phyloP scores from a whole-genome alignment of 441 rosid species.

The Jatropha podagrica region DNA sequence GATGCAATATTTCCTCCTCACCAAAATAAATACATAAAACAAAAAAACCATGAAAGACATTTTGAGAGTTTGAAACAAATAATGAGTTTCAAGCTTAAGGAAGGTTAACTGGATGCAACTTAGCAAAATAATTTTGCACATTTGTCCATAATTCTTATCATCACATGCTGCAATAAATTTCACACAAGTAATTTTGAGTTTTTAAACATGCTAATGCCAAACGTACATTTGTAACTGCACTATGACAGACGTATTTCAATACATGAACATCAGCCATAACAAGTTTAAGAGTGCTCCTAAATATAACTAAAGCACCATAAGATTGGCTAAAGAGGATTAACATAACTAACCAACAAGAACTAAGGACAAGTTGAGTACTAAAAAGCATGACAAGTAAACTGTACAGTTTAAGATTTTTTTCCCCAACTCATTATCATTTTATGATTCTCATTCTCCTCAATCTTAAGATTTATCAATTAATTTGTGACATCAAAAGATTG shows the following conservation, averaged over 20 bases:
- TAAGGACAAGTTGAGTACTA: neutral
- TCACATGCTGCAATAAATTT: too few relatives aligned
- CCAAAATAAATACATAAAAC: too few relatives aligned
- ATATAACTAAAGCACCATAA: neutral
- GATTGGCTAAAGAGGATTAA: neutral
- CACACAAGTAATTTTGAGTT: too few relatives aligned
- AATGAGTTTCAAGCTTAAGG: too few relatives aligned
- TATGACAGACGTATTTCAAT: neutral
- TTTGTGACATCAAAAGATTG: neutral
- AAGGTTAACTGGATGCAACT: too few relatives aligned
- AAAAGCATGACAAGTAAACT: neutral
- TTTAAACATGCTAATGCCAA: neutral
- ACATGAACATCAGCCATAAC: neutral
- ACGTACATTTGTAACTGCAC: neutral
- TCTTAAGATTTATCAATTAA: constrained; percentile 8
- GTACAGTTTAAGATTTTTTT: neutral
- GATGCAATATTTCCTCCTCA: too few relatives aligned
- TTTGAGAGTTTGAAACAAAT: too few relatives aligned
- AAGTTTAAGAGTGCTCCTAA: neutral
- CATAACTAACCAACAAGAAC: neutral
- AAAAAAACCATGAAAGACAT: too few relatives aligned
- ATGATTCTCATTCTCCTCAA: neutral
- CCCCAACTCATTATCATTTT: neutral
- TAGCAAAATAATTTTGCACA: too few relatives aligned
- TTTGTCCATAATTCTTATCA: too few relatives aligned